Evolutionary conservation across 441 rosid species (phyloP).

Genomic region (Brassica hybrid): DNA sequence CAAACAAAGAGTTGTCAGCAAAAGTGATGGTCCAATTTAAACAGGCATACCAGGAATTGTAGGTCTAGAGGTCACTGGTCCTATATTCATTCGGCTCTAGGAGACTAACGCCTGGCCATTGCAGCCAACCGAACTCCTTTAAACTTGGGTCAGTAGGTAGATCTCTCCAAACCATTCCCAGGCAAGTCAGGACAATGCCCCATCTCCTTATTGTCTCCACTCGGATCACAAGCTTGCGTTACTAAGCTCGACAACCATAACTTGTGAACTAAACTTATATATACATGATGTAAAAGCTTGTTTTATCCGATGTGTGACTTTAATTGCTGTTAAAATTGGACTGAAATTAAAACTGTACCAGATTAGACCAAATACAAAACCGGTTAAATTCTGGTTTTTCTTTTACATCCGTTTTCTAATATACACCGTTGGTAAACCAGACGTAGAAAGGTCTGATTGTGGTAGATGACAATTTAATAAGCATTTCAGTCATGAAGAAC

Average conservation of each 20-base stretch:
- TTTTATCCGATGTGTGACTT: not conserved
- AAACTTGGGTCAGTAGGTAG: too few relatives aligned
- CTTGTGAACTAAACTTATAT: not conserved
- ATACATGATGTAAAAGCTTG: not conserved
- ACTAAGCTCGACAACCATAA: not conserved
- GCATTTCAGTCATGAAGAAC: conserved; percentile 30
- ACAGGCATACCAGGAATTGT: not conserved
- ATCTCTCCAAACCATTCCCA: not conserved
- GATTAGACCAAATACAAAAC: not conserved
- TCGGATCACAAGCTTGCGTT: not conserved
- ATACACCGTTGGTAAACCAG: not conserved
- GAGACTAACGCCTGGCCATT: not conserved
- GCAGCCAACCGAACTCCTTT: not conserved
- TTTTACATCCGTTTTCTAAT: not conserved
- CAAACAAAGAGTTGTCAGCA: not conserved
- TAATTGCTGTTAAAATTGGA: not conserved
- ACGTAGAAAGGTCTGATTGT: conserved; percentile 14
- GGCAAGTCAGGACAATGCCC: not conserved
- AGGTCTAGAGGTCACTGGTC: too few relatives aligned
- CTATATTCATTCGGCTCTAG: not conserved
- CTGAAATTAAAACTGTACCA: not conserved
- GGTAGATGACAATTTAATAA: not conserved
- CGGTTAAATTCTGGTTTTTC: conserved; percentile 1
- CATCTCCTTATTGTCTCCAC: not conserved
- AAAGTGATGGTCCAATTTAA: not conserved